A percentile compares a stretch with the other conserved stretches of the same genome.
These are phyloP conservation scores for Aspergillus sp. DNA, from an alignment of 2,329 filamentous ascomycete species.

Conservation along the genomic window DNA sequence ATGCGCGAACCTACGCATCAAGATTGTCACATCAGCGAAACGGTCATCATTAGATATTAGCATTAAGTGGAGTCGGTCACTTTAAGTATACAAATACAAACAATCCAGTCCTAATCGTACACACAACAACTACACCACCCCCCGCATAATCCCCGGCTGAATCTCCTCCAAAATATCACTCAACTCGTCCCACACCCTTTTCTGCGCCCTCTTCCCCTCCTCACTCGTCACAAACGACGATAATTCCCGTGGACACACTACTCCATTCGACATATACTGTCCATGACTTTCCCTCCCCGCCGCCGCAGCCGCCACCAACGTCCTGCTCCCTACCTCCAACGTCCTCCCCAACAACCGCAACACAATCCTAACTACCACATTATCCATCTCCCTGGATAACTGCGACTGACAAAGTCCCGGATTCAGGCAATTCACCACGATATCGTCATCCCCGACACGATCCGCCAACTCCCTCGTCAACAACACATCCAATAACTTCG, in stretches of 20 bases:
- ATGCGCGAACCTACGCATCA: no score
- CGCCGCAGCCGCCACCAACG: conserved; percentile 42
- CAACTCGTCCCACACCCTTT: conserved; percentile 50
- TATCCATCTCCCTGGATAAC: conserved; percentile 43
- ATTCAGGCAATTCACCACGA: conserved; percentile 56
- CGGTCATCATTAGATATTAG: no score
- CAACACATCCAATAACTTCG: conserved; percentile 54
- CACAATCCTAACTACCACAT: conserved; percentile 8
- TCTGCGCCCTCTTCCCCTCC: conserved; percentile 42
- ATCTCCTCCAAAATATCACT: conserved; percentile 45
- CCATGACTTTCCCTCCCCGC: conserved; percentile 50
- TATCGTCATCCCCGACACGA: conserved; percentile 30
- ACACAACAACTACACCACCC: not conserved
- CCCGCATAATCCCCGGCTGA: conserved; percentile 39
- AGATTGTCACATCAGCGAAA: no score
- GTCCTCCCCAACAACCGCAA: conserved; percentile 43
- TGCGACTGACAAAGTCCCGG: conserved; percentile 57
- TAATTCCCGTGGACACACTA: conserved; percentile 29
- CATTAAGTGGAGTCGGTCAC: no score
- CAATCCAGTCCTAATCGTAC: no score
- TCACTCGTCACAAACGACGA: conserved; percentile 43
- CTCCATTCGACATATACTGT: conserved; percentile 46
- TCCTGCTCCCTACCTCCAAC: conserved; percentile 53
- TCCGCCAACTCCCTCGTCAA: conserved; percentile 44
- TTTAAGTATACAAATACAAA: no score